Evolutionary conservation across 129 eudicot genomes (phyloP).

Genomic region (Scalesia atractyloides): DNA sequence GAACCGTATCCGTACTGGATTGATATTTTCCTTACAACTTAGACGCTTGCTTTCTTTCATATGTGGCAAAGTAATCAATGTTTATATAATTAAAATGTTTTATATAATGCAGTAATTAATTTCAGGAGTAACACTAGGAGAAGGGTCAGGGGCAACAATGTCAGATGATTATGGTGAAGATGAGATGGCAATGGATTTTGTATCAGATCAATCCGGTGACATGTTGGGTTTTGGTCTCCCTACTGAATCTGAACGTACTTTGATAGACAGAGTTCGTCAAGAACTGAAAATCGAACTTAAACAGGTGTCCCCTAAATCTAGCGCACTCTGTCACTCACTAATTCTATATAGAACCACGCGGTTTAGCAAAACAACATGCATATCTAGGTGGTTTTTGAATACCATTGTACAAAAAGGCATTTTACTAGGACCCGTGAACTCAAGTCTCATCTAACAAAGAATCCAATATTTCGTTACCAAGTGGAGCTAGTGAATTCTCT

Average conservation of each 20-base stretch:
- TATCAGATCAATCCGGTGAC: conserved; percentile 71
- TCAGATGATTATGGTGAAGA: conserved; percentile 96
- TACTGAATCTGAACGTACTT: conserved; percentile 89
- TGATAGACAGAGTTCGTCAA: conserved; percentile 94
- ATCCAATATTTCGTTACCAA: too few relatives aligned
- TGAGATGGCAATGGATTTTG: conserved; percentile 72
- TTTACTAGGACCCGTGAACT: too few relatives aligned
- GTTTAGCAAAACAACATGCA: not conserved
- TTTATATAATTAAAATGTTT: not conserved
- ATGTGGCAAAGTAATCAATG: too few relatives aligned
- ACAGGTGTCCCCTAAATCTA: conserved; percentile 50
- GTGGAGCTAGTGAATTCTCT: too few relatives aligned
- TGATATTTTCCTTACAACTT: too few relatives aligned
- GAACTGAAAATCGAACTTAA: conserved; percentile 91
- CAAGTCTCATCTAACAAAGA: too few relatives aligned
- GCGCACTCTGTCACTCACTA: not conserved
- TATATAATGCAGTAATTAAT: too few relatives aligned
- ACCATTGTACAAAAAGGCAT: too few relatives aligned
- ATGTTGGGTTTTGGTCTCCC: conserved; percentile 99
- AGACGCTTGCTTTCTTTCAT: too few relatives aligned
- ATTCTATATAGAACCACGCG: not conserved
- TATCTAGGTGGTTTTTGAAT: not conserved
- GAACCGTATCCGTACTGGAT: too few relatives aligned
- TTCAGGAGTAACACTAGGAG: conserved; percentile 71
- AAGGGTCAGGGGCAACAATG: conserved; percentile 93